Evolutionary conservation across 345 rosid species (phyloP), one percentile per base, ranked within the genome.

Genomic region (Heritiera littoralis): DNA sequence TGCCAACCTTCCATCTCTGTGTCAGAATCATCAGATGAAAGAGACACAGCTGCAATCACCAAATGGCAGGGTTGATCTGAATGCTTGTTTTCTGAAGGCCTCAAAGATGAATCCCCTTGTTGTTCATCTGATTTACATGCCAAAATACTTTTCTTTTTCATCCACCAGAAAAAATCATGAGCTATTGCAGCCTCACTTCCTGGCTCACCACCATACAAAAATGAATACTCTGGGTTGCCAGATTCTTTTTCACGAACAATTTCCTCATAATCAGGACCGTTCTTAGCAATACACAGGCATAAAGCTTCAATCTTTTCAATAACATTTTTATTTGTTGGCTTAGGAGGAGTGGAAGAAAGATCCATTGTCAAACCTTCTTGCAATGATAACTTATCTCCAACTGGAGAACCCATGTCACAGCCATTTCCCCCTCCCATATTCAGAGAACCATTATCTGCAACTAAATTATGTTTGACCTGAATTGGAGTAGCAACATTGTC

Each of bases 1-100:
- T 12, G 12, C 84, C 54, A 82, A 93, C 95, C 97, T 93, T 91
- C 97, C 97, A 93, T 93, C 83, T 93, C 97, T 90, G 89, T 91
- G 87, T 93, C 95, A 71, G 94, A 92, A 84, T 89, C 91, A 69
- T 79, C 72, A 81, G 80, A 78, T 2, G 80, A 81, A 72, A 80
- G 73, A 38, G 86, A 60, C 60, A 18, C 82, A 65, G 81, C 48
- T 9, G 83, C 73, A 78, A 59, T 43, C 59, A 41, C 52, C 38
- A 75, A 74, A 52, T 59, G 60, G 35, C 76, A 72, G 9, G 76
- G 51, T 49, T 80, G 81, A 61, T 20, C 23, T 41, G 78, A 72
- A 52, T 69, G 43, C 49, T 55, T 76, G 9, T 74, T 61, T 70
- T 73, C 87, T 60, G 70, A 80, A 51, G 81, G 77, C 73, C 81